phyloP scores from a whole-genome alignment of 2,329 filamentous ascomycete species.

The Cordyceps militaris region DNA sequence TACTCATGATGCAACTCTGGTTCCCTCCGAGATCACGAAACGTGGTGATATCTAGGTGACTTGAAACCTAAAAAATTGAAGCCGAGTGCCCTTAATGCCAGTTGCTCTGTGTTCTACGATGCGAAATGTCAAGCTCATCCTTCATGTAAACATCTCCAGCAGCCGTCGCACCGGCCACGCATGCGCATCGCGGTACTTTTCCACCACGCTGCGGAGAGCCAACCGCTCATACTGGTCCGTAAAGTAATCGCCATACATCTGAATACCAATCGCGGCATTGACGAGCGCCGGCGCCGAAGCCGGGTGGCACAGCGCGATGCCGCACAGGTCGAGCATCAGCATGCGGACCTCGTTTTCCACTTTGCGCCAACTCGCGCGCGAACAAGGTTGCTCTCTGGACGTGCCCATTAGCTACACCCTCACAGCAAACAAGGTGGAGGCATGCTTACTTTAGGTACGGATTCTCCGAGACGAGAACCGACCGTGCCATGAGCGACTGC shows the following conservation, averaged over 20 bases:
- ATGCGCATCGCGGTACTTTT: slow-evolving; percentile 37
- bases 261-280: slow-evolving; percentile 33
- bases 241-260: slow-evolving; percentile 36
- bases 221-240: slow-evolving; percentile 32
- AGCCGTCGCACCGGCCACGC: slow-evolving; percentile 33
- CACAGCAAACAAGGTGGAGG: background rate
- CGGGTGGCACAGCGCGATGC: slow-evolving; percentile 33
- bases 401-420: background rate
- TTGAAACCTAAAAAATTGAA: no score
- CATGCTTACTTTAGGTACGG: slow-evolving; percentile 27
- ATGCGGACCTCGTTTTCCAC: slow-evolving; percentile 32
- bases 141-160: slow-evolving; percentile 27
- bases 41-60: no score
- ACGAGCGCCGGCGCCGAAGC: slow-evolving; percentile 31
- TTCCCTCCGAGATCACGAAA: no score
- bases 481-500: slow-evolving; percentile 32
- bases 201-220: slow-evolving; percentile 32
- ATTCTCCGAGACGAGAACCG: slow-evolving; percentile 34
- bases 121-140: no score
- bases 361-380: slow-evolving; percentile 27
- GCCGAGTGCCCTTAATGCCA: no score
- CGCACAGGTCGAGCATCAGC: slow-evolving; percentile 32
- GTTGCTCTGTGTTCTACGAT: no score
- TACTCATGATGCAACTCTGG: no score
- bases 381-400: slow-evolving; percentile 20